A percentile compares a stretch with the other conserved stretches of the same genome.
Conservation (phyloP, 306 rosid genomes). For the Malus sieversii region DNA sequence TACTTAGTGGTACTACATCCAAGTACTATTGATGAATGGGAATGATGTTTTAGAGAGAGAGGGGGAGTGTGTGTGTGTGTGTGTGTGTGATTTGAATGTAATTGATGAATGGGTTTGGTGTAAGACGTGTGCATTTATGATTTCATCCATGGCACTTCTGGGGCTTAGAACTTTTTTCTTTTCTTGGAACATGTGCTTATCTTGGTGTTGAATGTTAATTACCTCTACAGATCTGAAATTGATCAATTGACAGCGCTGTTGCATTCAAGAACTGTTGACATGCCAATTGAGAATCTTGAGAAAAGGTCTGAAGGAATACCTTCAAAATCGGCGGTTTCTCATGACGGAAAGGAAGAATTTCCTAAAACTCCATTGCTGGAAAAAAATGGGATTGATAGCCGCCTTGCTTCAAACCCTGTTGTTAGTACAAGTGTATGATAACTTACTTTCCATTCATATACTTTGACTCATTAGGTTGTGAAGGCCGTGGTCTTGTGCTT, state of each 20-base stretch:
- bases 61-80: not conserved
- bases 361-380: conserved; percentile 25
- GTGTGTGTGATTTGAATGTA: not conserved
- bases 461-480: not conserved
- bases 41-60: not conserved
- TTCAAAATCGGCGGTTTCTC: conserved; percentile 26
- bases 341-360: conserved; percentile 31
- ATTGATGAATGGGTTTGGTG: not conserved
- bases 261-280: conserved; percentile 59
- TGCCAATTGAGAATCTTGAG: conserved; percentile 38
- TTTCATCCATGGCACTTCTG: not conserved
- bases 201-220: conserved; percentile 3
- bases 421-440: conserved; percentile 46
- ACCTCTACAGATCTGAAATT: conserved; percentile 67
- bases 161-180: not conserved
- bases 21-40: not conserved
- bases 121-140: not conserved
- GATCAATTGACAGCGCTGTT: conserved; percentile 76
- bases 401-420: conserved; percentile 34
- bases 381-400: conserved; percentile 31
- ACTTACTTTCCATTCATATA: not conserved
- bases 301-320: conserved; percentile 34
- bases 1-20: not conserved
- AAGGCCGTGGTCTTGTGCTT: not conserved
- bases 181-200: not conserved